Conservation (phyloP, 768 basidiomycete genomes). For the Kwoniella bestiolae region DNA sequence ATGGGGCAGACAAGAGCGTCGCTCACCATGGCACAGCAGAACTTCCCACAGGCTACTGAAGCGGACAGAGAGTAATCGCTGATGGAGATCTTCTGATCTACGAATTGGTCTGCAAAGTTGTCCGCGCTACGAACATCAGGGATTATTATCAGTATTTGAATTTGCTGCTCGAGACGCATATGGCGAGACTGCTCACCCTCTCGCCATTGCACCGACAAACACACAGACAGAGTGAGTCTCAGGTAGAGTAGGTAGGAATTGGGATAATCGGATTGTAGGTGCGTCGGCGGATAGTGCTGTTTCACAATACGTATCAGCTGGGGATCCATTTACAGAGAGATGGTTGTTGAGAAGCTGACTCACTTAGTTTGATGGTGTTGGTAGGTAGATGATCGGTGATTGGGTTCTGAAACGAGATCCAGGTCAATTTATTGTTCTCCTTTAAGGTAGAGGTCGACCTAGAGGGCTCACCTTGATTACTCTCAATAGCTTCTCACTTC, state of each 20-base stretch:
- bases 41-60: slow-evolving; percentile 92
- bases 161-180: background rate
- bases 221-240: slow-evolving; percentile 87
- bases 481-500: slow-evolving; percentile 93
- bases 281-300: slow-evolving; percentile 90
- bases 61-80: slow-evolving; percentile 92
- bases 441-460: background rate
- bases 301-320: no score
- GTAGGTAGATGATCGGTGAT: slow-evolving; percentile 90
- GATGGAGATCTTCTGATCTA: slow-evolving; percentile 96
- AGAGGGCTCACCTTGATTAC: slow-evolving; percentile 82
- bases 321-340: no score
- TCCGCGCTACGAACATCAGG: slow-evolving; percentile 63
- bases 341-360: slow-evolving; percentile 55
- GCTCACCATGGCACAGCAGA: slow-evolving; percentile 60
- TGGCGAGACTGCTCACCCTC: slow-evolving; percentile 63
- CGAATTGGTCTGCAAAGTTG: slow-evolving; percentile 92
- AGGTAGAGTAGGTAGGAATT: slow-evolving; percentile 82
- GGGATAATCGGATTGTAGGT: slow-evolving; percentile 74
- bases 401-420: slow-evolving; percentile 71
- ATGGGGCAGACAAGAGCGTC: slow-evolving; percentile 9
- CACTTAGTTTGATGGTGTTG: slow-evolving; percentile 94
- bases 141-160: background rate
- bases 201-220: slow-evolving; percentile 97
- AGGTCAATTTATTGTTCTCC: slow-evolving; percentile 1